These are phyloP conservation scores for Cordyceps cateniannulata DNA, from an alignment of 2,329 filamentous ascomycete species.

Conservation along the genomic window DNA sequence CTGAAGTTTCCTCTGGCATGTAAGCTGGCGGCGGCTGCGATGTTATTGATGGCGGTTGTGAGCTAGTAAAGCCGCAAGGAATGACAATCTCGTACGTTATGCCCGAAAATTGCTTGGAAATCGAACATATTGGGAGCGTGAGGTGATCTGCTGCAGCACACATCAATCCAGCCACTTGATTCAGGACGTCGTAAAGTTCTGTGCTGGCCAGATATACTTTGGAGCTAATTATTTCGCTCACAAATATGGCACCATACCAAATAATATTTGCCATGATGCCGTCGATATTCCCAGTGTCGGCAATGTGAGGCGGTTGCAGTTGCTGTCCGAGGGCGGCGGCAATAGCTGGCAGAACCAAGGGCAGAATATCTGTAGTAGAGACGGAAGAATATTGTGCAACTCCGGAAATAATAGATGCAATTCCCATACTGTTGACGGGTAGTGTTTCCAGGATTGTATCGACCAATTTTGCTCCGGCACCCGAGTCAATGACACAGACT, in stretches of 20 bases:
- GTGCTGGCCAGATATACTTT: constrained; percentile 8
- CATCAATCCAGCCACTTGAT: constrained; percentile 18
- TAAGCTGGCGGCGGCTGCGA: not conserved
- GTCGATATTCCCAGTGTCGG: constrained; percentile 4
- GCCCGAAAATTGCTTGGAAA: not conserved
- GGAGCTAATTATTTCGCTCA: constrained; percentile 17
- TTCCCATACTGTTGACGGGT: constrained; percentile 15
- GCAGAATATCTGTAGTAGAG: constrained; percentile 13
- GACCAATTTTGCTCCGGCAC: constrained; percentile 17
- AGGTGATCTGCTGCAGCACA: constrained; percentile 16
- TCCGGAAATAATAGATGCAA: constrained; percentile 16
- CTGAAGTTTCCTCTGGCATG: not conserved
- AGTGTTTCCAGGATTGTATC: constrained; percentile 18
- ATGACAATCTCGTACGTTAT: not conserved
- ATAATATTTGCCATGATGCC: constrained; percentile 16
- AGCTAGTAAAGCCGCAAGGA: not conserved
- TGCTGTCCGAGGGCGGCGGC: constrained; percentile 15
- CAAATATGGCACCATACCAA: constrained; percentile 16
- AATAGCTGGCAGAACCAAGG: constrained; percentile 20
- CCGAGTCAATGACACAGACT: constrained; percentile 16
- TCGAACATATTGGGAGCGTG: constrained; percentile 16
- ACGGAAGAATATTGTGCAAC: constrained; percentile 16
- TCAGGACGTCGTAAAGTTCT: constrained; percentile 16
- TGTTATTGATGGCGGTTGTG: not conserved
- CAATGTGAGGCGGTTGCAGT: constrained; percentile 1